phyloP scores from a whole-genome alignment of 2,329 filamentous ascomycete genomes.

The Delphinella strobiligena region DNA sequence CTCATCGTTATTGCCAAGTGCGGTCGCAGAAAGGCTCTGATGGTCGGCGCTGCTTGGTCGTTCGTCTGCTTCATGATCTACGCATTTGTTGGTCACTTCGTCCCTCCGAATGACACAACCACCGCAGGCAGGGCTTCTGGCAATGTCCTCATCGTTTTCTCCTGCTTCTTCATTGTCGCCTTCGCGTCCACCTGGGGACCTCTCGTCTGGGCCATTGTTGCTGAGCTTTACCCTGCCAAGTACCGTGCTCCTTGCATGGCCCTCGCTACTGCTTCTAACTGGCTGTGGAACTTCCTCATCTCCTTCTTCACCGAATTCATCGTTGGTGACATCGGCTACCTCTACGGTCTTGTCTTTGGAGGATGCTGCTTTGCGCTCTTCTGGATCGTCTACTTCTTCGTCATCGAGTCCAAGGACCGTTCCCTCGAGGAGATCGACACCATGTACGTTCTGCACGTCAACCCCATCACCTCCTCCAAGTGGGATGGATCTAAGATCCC shows the following conservation, averaged over 20 bases:
- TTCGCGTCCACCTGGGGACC: conserved; percentile 25
- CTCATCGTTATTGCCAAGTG: conserved; percentile 37
- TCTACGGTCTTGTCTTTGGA: conserved; percentile 29
- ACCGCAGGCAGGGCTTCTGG: conserved; percentile 17
- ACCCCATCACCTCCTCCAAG: conserved; percentile 18
- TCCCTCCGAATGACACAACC: conserved; percentile 13
- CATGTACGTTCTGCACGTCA: conserved; percentile 13
- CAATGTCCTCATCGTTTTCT: conserved; percentile 24
- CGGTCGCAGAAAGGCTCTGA: conserved; percentile 35
- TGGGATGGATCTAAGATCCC: conserved; percentile 20
- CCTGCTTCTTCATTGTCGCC: conserved; percentile 23
- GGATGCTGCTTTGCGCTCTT: conserved; percentile 23
- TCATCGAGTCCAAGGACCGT: conserved; percentile 26
- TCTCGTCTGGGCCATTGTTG: conserved; percentile 23
- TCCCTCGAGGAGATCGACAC: conserved; percentile 20
- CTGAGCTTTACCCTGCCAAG: conserved; percentile 22
- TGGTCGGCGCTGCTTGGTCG: conserved; percentile 31
- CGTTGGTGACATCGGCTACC: conserved; percentile 24
- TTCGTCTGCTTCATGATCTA: conserved; percentile 52
- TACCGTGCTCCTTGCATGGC: conserved; percentile 34
- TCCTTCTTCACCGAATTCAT: conserved; percentile 27
- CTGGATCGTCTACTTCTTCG: conserved; percentile 27
- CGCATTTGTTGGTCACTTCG: conserved; percentile 20
- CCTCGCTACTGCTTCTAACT: conserved; percentile 32
- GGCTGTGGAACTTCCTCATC: conserved; percentile 31